Percentiles rank a stretch among this genome's conserved stretches.
Conservation (phyloP, 805 yeast species). For the Candida parachauliodes region DNA sequence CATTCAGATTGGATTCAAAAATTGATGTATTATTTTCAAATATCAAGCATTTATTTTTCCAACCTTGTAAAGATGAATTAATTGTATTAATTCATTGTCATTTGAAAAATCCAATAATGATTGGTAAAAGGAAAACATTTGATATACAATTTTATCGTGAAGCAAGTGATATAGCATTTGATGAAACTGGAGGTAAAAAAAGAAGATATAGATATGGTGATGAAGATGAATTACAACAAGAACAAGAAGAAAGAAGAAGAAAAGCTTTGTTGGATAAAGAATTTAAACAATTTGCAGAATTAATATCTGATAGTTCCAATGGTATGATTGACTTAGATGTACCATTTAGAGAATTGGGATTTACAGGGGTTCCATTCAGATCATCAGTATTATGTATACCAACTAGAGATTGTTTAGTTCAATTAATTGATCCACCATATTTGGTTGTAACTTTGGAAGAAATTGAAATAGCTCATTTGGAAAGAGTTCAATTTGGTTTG, state of each 20-base stretch:
- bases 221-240: slow-evolving; percentile 97
- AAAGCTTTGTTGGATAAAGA: slow-evolving; percentile 89
- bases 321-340: slow-evolving; percentile 85
- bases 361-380: slow-evolving; percentile 95
- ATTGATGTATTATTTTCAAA: slow-evolving; percentile 87
- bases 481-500: slow-evolving; percentile 95
- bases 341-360: slow-evolving; percentile 94
- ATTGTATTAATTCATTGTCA: slow-evolving; percentile 91
- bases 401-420: slow-evolving; percentile 93
- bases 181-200: slow-evolving; percentile 93
- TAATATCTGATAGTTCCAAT: slow-evolving; percentile 81
- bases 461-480: slow-evolving; percentile 91
- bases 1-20: slow-evolving; percentile 77
- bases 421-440: slow-evolving; percentile 92
- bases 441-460: slow-evolving; percentile 87
- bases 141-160: slow-evolving; percentile 96
- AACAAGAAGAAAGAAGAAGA: slow-evolving; percentile 95
- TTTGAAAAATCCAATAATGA: slow-evolving; percentile 86
- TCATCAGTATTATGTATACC: slow-evolving; percentile 95
- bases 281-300: slow-evolving; percentile 83
- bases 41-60: slow-evolving; percentile 90
- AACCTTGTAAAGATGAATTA: slow-evolving; percentile 92
- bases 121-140: slow-evolving; percentile 92
- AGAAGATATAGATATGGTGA: slow-evolving; percentile 90
- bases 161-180: slow-evolving; percentile 93